phyloP scores from a whole-genome alignment of 164 flowering plant genomes.

The Echeveria elegans region DNA sequence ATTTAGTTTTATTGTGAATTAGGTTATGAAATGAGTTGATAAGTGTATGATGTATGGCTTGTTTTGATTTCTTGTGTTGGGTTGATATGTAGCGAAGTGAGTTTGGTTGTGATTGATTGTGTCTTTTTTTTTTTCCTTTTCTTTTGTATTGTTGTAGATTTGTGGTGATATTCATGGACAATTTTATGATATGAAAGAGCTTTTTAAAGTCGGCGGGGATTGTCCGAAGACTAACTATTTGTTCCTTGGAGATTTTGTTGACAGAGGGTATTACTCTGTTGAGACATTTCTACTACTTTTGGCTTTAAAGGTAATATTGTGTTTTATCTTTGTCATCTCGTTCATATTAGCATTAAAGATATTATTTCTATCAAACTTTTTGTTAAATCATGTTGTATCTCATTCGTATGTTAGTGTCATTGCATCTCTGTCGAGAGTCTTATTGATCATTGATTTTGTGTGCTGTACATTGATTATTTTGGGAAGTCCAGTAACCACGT shows the following conservation, averaged over 20 bases:
- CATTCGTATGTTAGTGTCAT: too few relatives aligned
- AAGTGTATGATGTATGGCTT: too few relatives aligned
- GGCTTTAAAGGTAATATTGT: constrained; percentile 93
- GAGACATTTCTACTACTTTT: constrained; percentile 60
- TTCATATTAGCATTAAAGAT: too few relatives aligned
- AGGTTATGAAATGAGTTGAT: neutral
- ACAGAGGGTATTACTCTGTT: constrained; percentile 93
- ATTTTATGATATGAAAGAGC: constrained; percentile 98
- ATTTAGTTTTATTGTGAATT: neutral
- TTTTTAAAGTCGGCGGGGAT: constrained; percentile 97
- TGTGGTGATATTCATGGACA: constrained; percentile 99
- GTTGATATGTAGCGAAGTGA: too few relatives aligned
- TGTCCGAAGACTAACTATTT: constrained; percentile 97
- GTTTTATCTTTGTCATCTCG: too few relatives aligned
- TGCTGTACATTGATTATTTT: neutral
- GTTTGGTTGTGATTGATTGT: neutral
- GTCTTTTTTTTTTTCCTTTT: neutral
- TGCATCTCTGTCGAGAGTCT: too few relatives aligned
- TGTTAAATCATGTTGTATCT: too few relatives aligned
- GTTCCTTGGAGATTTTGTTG: constrained; percentile 98
- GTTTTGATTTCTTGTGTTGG: too few relatives aligned
- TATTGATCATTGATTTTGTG: neutral
- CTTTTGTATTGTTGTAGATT: constrained; percentile 33
- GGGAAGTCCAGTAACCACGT: neutral
- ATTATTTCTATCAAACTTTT: too few relatives aligned